Base-by-base conservation (phyloP, 352 stramenopile genomes). In the Globisporangium recalcitrans region DNA sequence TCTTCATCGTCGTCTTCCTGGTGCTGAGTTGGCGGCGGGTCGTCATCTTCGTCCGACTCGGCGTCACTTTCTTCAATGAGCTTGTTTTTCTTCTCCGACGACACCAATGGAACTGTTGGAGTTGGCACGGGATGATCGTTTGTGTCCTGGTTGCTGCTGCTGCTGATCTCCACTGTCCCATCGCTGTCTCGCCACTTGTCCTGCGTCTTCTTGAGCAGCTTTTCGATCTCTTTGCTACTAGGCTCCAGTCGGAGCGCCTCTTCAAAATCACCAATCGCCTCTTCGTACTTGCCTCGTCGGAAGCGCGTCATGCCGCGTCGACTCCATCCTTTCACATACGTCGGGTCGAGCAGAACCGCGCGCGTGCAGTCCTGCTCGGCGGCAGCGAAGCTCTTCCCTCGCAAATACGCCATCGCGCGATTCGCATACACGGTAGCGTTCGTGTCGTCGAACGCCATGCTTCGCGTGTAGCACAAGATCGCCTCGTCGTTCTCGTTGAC, bases 221-320 rank as follows among this genome's bases (percentile, higher is more conserved):
- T 93, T 21, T 68, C 62, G n/a, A 96, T 65, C 57, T 96, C 82
- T 7, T 70, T 67, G 70, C 86, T 95, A 3, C 56, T 58, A 19
- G 85, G 82, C 21, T 97, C 84, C 8, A 94, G 52, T 6, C 62
- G 49, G 13, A 93, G 55, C 22, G 83, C 88, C 36, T 80, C 56
- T 53, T 90, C 60, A 58, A 97, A 97, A 61, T 97, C 90, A 13
- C 77, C 61, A 13, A 93, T 65, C 3, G 90, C 92, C 9, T 93
- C 78, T 7, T 71, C 70, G 67, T 96, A 97, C 44, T 91, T 94
- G n/a, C 88, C 86, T 29, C 85, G 78, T 7, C 82, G 75, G 58
- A 97, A 91, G 26, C 88, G 82, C 34, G 84, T 88, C 82, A 97
- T 97, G 13, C 88, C 93, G 42, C 93, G 80, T 51, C 91, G 78